Conservation (phyloP, 1,284 basidiomycete species). For the Trichosporon faecale region DNA sequence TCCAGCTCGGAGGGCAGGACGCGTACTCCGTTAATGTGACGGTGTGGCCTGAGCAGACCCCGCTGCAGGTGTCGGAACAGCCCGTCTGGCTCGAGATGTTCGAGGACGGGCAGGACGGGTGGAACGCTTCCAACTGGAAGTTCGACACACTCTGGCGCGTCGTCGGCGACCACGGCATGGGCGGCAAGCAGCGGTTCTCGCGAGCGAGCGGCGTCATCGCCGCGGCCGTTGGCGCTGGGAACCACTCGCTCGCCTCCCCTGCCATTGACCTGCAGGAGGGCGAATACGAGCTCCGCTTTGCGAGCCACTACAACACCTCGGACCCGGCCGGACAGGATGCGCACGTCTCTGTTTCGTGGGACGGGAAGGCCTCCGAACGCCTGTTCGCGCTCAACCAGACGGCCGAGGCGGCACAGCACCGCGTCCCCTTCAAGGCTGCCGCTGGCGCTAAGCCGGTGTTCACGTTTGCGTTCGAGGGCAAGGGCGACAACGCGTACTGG, state of each 20-base stretch:
- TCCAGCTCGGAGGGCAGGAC: background rate
- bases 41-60: background rate
- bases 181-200: constrained; percentile 2
- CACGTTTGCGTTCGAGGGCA: constrained; percentile 6
- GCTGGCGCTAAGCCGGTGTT: background rate
- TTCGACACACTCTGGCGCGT: background rate
- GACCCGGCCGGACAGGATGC: background rate
- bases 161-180: background rate
- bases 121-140: constrained; percentile 4
- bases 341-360: background rate
- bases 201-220: constrained; percentile 11
- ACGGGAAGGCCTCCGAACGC: background rate
- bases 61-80: background rate
- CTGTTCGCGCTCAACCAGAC: background rate
- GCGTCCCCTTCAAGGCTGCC: background rate
- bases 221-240: background rate
- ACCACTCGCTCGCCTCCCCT: background rate
- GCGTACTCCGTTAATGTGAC: constrained; percentile 7
- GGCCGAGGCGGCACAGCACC: background rate
- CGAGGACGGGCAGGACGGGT: background rate
- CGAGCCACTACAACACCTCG: constrained; percentile 12
- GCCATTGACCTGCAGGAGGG: background rate
- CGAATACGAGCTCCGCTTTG: constrained; percentile 13
- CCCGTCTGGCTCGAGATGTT: constrained; percentile 14
- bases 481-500: constrained; percentile 4